Percentiles rank a stretch among this genome's conserved stretches.
phyloP scores from a whole-genome alignment of 2,329 filamentous ascomycete genomes.

The Cladophialophora yegresii region DNA sequence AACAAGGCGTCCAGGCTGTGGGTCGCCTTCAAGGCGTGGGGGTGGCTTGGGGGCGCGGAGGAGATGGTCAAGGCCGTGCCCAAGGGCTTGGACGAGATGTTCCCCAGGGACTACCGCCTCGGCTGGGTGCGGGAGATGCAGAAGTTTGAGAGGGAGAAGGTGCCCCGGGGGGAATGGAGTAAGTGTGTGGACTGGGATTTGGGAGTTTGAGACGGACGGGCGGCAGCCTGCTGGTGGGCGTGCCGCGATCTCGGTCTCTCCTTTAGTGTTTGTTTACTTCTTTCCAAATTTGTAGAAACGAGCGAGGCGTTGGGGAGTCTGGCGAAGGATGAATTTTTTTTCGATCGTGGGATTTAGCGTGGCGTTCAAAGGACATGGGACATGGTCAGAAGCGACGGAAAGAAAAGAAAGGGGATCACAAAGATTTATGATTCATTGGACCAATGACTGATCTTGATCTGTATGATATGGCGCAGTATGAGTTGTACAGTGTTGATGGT shows the following conservation, averaged over 20 bases:
- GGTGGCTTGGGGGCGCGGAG: slow-evolving; percentile 19
- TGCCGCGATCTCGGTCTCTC: not conserved
- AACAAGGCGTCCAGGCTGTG: slow-evolving; percentile 23
- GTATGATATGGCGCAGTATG: not conserved
- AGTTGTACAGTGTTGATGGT: not conserved
- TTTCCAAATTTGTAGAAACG: not conserved
- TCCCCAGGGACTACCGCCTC: not conserved
- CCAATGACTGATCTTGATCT: not conserved
- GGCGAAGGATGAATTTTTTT: not conserved
- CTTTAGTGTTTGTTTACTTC: not conserved
- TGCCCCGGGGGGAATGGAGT: not conserved
- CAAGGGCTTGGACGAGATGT: not conserved
- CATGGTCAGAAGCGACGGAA: not conserved
- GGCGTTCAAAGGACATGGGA: not conserved
- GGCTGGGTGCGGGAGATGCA: not conserved
- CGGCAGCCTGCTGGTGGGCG: not conserved
- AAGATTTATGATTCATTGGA: not conserved
- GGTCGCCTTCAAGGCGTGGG: slow-evolving; percentile 14
- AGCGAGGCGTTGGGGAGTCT: not conserved
- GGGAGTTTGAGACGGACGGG: not conserved
- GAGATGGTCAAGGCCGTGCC: not conserved
- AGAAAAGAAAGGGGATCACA: not conserved
- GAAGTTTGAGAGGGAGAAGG: not conserved
- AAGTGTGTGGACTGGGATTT: not conserved
- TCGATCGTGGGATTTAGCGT: not conserved